A percentile compares a stretch with the other conserved stretches of the same genome.
These are phyloP conservation scores for Alternaria panax DNA, from an alignment of 2,329 filamentous ascomycete genomes.

Conservation along the genomic window DNA sequence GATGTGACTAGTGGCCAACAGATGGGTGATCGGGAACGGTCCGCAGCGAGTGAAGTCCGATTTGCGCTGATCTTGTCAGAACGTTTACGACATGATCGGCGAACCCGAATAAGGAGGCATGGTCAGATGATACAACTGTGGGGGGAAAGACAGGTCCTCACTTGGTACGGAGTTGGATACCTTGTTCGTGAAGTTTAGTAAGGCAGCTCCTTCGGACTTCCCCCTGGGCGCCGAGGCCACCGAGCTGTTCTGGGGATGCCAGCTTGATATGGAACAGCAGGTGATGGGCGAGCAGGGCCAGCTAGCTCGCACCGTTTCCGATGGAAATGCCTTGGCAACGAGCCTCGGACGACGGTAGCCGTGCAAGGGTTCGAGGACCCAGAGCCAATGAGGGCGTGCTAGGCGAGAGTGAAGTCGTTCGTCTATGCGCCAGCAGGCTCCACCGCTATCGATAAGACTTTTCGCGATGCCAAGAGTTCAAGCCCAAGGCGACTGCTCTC, in stretches of 20 bases:
- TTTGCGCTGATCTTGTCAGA: slow-evolving; percentile 3
- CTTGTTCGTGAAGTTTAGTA: neutral
- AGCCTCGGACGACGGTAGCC: neutral
- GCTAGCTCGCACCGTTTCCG: neutral
- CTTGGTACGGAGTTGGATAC: neutral
- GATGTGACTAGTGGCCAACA: slow-evolving; percentile 5
- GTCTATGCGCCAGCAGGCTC: too few species aligned
- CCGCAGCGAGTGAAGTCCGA: slow-evolving; percentile 23
- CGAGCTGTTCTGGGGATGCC: neutral
- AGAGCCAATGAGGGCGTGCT: neutral
- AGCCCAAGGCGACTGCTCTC: neutral
- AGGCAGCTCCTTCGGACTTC: neutral
- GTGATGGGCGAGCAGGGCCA: neutral
- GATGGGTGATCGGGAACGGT: slow-evolving; percentile 6
- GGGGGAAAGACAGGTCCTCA: neutral
- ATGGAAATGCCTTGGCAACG: neutral
- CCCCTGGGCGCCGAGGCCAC: neutral
- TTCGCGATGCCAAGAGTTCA: neutral
- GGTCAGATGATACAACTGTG: neutral
- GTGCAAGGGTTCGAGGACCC: neutral
- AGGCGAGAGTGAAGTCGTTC: too few species aligned
- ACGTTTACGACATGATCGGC: neutral
- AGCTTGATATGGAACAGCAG: neutral
- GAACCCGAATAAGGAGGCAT: neutral
- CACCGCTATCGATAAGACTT: slow-evolving; percentile 22